phyloP scores from a whole-genome alignment of 1,139 yeast genomes.

The Candida tropicalis region DNA sequence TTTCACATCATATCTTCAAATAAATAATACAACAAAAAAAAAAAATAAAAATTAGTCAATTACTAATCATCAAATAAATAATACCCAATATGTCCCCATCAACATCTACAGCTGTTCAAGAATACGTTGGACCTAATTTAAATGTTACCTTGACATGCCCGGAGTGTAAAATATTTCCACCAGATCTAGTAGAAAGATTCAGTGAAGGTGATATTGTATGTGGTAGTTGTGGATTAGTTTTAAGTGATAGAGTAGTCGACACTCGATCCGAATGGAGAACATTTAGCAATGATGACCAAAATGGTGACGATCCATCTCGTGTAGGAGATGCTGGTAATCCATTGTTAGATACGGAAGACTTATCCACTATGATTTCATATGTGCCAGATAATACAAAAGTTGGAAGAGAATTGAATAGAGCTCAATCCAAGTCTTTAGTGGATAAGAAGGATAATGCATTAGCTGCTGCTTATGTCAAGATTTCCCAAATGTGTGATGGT shows the following conservation, averaged over 20 bases:
- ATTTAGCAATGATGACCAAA: slow-evolving; percentile 94
- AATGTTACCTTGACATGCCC: slow-evolving; percentile 93
- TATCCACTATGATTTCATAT: slow-evolving; percentile 89
- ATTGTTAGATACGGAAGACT: slow-evolving; percentile 84
- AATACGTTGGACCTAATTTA: slow-evolving; percentile 66
- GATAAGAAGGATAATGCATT: slow-evolving; percentile 88
- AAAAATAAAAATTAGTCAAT: too few species aligned
- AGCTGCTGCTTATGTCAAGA: slow-evolving; percentile 86
- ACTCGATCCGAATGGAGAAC: slow-evolving; percentile 99
- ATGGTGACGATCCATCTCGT: slow-evolving; percentile 98
- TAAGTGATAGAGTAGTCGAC: slow-evolving; percentile 90
- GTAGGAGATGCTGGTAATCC: slow-evolving; percentile 99
- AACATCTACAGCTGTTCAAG: slow-evolving; percentile 19
- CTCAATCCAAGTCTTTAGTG: slow-evolving; percentile 82
- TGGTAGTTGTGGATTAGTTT: slow-evolving; percentile 92
- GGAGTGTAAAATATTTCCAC: slow-evolving; percentile 94
- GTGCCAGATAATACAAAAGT: slow-evolving; percentile 75
- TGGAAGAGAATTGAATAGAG: slow-evolving; percentile 86
- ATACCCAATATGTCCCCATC: slow-evolving; percentile 12
- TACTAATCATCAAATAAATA: slow-evolving; percentile 1
- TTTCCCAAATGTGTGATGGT: slow-evolving; percentile 96
- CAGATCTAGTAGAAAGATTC: slow-evolving; percentile 91
- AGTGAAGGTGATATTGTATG: slow-evolving; percentile 98
- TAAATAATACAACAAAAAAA: too few species aligned
- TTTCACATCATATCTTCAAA: slow-evolving; percentile 5